A percentile compares a stretch with the other conserved stretches of the same genome.
Conservation (phyloP, 805 yeast genomes). For the Teunomyces gatunensis region DNA sequence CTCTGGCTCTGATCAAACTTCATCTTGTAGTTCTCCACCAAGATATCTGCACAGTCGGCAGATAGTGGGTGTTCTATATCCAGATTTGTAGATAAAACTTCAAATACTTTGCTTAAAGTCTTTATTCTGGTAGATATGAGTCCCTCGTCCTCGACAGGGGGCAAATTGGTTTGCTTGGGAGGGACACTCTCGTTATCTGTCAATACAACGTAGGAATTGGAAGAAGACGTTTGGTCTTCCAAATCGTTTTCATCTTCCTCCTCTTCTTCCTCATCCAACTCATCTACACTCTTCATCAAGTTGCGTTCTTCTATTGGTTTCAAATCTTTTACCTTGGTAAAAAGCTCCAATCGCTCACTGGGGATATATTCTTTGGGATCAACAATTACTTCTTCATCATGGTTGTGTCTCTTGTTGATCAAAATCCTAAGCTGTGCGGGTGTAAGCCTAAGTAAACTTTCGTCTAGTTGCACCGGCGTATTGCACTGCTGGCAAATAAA, state of each 20-base stretch:
- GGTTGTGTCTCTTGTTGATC: constrained; percentile 33
- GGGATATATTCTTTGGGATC: constrained; percentile 38
- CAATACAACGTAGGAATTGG: constrained; percentile 13
- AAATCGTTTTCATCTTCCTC: constrained; percentile 17
- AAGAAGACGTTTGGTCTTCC: constrained; percentile 2
- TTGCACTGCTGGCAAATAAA: constrained; percentile 61
- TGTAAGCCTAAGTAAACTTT: constrained; percentile 42
- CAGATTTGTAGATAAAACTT: constrained; percentile 62
- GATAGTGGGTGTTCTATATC: constrained; percentile 86
- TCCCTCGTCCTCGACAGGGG: constrained; percentile 8
- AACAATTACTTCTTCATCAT: constrained; percentile 14
- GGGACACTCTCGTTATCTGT: constrained; percentile 3
- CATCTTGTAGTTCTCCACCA: constrained; percentile 61
- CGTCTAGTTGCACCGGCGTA: constrained; percentile 55
- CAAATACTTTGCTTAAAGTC: constrained; percentile 63
- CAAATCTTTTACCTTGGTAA: constrained; percentile 19
- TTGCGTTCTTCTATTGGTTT: constrained; percentile 24
- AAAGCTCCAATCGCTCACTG: constrained; percentile 34
- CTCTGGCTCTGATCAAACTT: constrained; percentile 70
- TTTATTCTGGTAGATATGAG: constrained; percentile 50
- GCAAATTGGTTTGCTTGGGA: background rate
- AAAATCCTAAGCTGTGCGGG: constrained; percentile 57
- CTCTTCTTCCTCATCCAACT: constrained; percentile 19
- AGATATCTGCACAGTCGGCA: constrained; percentile 70
- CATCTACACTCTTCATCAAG: constrained; percentile 30